These are phyloP conservation scores for Cucumis melo DNA, from an alignment of 306 rosid species.

Conservation along the genomic window DNA sequence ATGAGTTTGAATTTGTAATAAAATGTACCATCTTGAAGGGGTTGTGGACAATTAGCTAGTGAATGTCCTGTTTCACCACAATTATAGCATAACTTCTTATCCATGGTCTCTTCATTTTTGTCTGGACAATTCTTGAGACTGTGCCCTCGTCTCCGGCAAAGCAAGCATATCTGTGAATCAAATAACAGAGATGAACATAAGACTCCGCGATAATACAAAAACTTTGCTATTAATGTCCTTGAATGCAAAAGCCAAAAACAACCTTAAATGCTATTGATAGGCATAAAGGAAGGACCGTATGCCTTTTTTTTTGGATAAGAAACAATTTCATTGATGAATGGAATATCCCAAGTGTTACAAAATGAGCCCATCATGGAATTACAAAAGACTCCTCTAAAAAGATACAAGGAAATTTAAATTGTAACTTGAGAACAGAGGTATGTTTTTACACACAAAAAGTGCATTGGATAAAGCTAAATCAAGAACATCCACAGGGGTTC, in stretches of 20 bases:
- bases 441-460: no score
- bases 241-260: background rate
- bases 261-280: background rate
- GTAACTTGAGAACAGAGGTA: no score
- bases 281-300: background rate
- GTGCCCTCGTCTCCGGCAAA: conserved; percentile 79
- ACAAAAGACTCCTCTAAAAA: no score
- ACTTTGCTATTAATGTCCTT: background rate
- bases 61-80: conserved; percentile 84
- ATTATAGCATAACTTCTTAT: conserved; percentile 55
- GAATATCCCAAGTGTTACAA: no score
- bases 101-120: conserved; percentile 25
- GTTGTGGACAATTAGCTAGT: conserved; percentile 41
- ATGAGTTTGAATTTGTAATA: background rate
- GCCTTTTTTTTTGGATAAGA: background rate
- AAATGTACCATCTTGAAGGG: conserved; percentile 53
- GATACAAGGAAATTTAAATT: no score
- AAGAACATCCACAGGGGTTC: no score
- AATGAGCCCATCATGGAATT: no score
- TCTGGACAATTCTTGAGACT: conserved; percentile 69
- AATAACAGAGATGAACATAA: background rate
- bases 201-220: background rate
- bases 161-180: conserved; percentile 62
- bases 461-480: no score
- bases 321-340: no score